Evolutionary conservation across 192 early-diverging fungal species (phyloP), one percentile per base, ranked within the genome.

Genomic region (Phlyctochytrium bullatum): DNA sequence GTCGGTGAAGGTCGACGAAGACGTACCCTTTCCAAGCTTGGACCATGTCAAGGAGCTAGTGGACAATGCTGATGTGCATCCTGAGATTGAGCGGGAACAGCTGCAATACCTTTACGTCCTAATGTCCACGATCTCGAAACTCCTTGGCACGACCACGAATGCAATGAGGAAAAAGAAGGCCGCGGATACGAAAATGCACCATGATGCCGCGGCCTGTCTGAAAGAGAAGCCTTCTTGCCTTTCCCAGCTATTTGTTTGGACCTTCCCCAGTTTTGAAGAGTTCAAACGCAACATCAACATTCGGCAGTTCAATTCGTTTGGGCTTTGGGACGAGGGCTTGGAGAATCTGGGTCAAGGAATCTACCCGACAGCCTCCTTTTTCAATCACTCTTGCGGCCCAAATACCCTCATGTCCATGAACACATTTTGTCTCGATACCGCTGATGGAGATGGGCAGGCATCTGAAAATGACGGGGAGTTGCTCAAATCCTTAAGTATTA

Each of bases 321-420:
- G 74, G 2, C 54, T 76, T 20, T 76, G 68, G 69, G 74, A 76
- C 31, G 27, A 6, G 3, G 68, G 66, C 28, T 17, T n/a, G 28
- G 74, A 72, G 56, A 52, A 59, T 23, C 17, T 76, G 23, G 74
- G 74, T 30, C 72, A 76, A n/a, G 65, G 52, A 12, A 29, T 76
- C 30, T 76, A 64, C 52, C 74, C 74, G 25, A 57, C 61, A 2
- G 69, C 68, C 2, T 64, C 61, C 24, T 76, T 56, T 53, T 76
- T 76, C 60, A 76, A 76, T 60, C 74, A 76, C 50, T 62, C 69
- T 0, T 76, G 74, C 53, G 71, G 51, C 16, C 73, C 73, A 40
- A 76, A 76, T 61, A n/a, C 73, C 28, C 6, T 47, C 6, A 47
- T 47, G 40, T 6, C 6, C 6, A 47, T 47, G 40, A 47, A 47